Percentiles rank a stretch among this genome's conserved stretches.
These are phyloP conservation scores for Cymbopogon citratus DNA, from an alignment of 176 grass and related monocot species.

Conservation along the genomic window DNA sequence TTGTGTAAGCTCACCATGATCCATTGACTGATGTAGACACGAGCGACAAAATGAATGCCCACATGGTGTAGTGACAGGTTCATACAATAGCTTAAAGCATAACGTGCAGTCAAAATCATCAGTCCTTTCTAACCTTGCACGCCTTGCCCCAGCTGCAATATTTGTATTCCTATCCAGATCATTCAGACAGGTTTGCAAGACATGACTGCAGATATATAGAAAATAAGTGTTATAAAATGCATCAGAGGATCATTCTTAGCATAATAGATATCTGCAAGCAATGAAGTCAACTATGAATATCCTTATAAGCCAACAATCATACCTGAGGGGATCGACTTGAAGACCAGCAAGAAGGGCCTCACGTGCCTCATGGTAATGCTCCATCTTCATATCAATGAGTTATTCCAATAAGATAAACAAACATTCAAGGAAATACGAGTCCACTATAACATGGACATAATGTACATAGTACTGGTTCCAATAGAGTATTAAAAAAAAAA, in stretches of 20 bases:
- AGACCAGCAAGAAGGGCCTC: constrained; percentile 79
- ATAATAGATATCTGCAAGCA: constrained; percentile 10
- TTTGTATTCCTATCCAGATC: constrained; percentile 61
- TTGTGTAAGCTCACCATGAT: constrained; percentile 67
- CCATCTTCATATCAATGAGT: constrained; percentile 51
- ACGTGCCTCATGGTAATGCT: constrained; percentile 69
- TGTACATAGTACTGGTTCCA: neutral
- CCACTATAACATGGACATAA: neutral
- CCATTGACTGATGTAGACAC: constrained; percentile 95
- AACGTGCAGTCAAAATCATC: constrained; percentile 97
- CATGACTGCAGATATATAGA: constrained; percentile 46
- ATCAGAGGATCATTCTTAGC: constrained; percentile 5
- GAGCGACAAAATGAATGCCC: constrained; percentile 97
- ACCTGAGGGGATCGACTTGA: constrained; percentile 95
- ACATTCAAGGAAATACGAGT: neutral
- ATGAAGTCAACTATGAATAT: constrained; percentile 23
- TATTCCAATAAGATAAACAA: constrained; percentile 20
- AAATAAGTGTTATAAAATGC: constrained; percentile 28
- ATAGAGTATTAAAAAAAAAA: constrained; percentile 6
- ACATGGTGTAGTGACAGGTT: constrained; percentile 99
- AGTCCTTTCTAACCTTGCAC: constrained; percentile 51
- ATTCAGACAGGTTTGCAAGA: constrained; percentile 63
- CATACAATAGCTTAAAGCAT: constrained; percentile 91
- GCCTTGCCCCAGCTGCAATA: constrained; percentile 50
- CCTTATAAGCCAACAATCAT: constrained; percentile 28